Base-by-base conservation (phyloP, 1,284 basidiomycete species). In the Pascua guehoae region DNA sequence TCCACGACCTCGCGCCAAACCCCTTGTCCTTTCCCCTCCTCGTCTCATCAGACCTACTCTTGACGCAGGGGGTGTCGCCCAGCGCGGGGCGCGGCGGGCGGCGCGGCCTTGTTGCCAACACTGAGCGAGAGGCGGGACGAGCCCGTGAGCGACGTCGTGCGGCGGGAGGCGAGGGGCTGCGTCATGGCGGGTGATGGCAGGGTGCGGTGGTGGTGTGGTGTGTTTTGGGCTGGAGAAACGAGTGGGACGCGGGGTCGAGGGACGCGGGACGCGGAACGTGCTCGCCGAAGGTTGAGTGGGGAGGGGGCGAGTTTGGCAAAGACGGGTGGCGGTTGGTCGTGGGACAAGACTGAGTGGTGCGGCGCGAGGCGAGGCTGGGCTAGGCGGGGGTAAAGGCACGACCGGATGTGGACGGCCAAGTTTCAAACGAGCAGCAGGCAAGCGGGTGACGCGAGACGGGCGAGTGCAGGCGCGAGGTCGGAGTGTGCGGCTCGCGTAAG, bases 41-140 rank as follows among this genome's bases (percentile, higher is more conserved):
- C 24, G 7, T 32, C 24, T 32, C 24, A 32, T 12, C n/a, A 8
- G 4, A 70, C 75, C 61, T 63, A 76, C 75, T 77, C 73, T 48
- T 75, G 72, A 42, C 71, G 68, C 49, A 77, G 60, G 5, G 74
- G 75, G 65, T 77, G 75, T 51, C 72, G 57, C 10, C 69, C 70
- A 5, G 66, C 51, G 5, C 62, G 54, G 11, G 63, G 57, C 24
- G 39, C 54, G 15, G 62, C 51, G 11, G 61, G 50, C 48, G 62
- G 51, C 16, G 49, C 40, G 17, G 53, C 41, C 54, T 66, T 61
- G 58, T 67, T 72, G 12, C 65, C 70, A 1, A 74, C 73, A 37
- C 69, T 72, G 18, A 74, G 61, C 2, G 68, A 69, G 18, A 75
- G 65, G 42, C 73, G 66, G n/a, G 73, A 67, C 12, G 69, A 71